phyloP scores from a whole-genome alignment of 2,329 filamentous ascomycete species.

The Stagonosporopsis tanaceti region DNA sequence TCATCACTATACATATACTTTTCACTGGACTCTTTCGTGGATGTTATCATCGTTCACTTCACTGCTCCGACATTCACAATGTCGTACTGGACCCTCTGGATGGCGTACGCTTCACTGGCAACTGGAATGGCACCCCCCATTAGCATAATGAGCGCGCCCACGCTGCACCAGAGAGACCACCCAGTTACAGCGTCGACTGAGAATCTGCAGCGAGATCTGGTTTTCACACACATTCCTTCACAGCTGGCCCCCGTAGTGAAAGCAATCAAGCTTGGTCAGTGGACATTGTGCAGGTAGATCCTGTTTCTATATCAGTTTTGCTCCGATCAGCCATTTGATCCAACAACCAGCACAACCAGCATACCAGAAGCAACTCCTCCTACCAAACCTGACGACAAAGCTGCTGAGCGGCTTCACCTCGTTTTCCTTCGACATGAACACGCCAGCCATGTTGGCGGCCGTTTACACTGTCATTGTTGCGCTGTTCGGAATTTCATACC shows the following conservation, averaged over 20 bases:
- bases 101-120: not conserved
- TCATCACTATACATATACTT: not conserved
- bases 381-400: not conserved
- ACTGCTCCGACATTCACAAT: not conserved
- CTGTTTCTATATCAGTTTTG: not conserved
- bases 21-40: not conserved
- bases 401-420: not conserved
- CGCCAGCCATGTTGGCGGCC: not conserved
- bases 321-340: not conserved
- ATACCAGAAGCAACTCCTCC: not conserved
- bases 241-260: not conserved
- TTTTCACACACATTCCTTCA: not conserved
- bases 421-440: not conserved
- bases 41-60: not conserved
- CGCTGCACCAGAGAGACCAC: not conserved
- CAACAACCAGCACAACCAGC: not conserved
- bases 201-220: not conserved
- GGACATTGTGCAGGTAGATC: not conserved
- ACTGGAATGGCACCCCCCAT: not conserved
- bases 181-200: not conserved
- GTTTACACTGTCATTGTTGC: not conserved
- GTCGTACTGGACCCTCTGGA: not conserved
- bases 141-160: not conserved
- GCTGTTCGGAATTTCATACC: not conserved
- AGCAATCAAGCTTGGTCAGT: not conserved